Base-by-base conservation (phyloP, 345 rosid species). In the Melaleuca alternifolia region DNA sequence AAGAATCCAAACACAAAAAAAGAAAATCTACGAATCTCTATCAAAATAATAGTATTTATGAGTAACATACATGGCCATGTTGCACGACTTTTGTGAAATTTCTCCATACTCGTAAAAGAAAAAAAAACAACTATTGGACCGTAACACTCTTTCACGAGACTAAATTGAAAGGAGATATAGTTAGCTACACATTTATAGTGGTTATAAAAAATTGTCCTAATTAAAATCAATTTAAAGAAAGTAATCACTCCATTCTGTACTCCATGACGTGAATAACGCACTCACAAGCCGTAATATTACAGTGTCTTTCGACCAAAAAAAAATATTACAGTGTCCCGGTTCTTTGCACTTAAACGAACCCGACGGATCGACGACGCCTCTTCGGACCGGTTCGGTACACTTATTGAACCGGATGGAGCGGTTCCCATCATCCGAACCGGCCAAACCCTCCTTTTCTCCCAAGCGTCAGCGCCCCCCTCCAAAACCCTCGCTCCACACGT, bases 231-330 rank as follows among this genome's bases (percentile, higher is more conserved):
- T 71, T 33, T 0, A 16, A 33, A 33, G 24, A 9, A 2, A 71
- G 5, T 1, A 33, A 18, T 71, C 2, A 0, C 79, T 71, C 24
- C 11, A 33, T 71, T 10, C 1, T 71, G 10, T 37, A 33, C 4
- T 10, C 0, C 1, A 6, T 11, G 1, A 18, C 0, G 7, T 71
- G 6, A 10, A 2, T 20, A 71, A 71, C 12, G 3, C 16, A 33
- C 9, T 33, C 21, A 33, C 11, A 0, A 5, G 18, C n/a, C 33
- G 10, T 5, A 8, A 65, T 65, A 20, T 65, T n/a, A n/a, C n/a
- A n/a, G n/a, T n/a, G n/a, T n/a, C n/a, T n/a, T n/a, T n/a, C n/a
- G n/a, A n/a, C n/a, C n/a, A n/a, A n/a, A n/a, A n/a, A n/a, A n/a
- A n/a, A n/a, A n/a, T n/a, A n/a, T n/a, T n/a, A n/a, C n/a, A n/a